Evolutionary conservation across 768 basidiomycete species (phyloP).

Genomic region (Chiua virens): DNA sequence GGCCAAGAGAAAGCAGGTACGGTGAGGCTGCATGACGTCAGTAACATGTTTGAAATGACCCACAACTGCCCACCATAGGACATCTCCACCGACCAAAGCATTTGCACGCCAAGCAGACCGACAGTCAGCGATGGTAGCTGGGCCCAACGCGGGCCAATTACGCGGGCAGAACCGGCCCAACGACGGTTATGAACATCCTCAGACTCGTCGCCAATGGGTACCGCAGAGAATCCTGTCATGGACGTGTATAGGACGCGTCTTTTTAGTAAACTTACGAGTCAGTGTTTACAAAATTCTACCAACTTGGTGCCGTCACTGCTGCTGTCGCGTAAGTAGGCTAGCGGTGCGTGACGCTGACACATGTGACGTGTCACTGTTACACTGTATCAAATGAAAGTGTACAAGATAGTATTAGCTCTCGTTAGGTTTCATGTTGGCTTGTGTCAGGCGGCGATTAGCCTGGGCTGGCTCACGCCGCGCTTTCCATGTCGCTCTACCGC

Average conservation of each 20-base stretch:
- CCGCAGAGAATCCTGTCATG: constrained; percentile 54
- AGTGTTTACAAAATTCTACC: too few relatives aligned
- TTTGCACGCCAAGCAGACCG: constrained; percentile 80
- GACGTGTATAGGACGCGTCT: not conserved
- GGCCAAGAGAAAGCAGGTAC: constrained; percentile 84
- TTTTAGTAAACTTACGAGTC: too few relatives aligned
- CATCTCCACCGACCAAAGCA: constrained; percentile 96
- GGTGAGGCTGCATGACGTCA: constrained; percentile 58
- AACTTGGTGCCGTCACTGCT: too few relatives aligned
- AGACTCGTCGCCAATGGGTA: constrained; percentile 47
- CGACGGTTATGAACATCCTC: constrained; percentile 36
- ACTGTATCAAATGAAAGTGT: too few relatives aligned
- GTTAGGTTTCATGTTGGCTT: constrained; percentile 2
- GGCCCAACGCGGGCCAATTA: constrained; percentile 67
- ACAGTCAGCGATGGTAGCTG: constrained; percentile 72
- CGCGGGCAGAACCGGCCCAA: constrained; percentile 54
- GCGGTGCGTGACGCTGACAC: too few relatives aligned
- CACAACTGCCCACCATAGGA: constrained; percentile 59
- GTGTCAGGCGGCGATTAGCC: constrained; percentile 4
- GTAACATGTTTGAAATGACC: not conserved
- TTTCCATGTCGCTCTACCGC: constrained; percentile 15
- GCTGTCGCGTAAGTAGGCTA: too few relatives aligned
- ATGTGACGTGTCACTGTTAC: too few relatives aligned
- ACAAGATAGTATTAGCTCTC: too few relatives aligned
- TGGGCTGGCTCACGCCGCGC: constrained; percentile 8